A percentile compares a stretch with the other conserved stretches of the same genome.
These are phyloP conservation scores for Diplodia sapinea DNA, from an alignment of 2,329 filamentous ascomycete species.

Conservation along the genomic window DNA sequence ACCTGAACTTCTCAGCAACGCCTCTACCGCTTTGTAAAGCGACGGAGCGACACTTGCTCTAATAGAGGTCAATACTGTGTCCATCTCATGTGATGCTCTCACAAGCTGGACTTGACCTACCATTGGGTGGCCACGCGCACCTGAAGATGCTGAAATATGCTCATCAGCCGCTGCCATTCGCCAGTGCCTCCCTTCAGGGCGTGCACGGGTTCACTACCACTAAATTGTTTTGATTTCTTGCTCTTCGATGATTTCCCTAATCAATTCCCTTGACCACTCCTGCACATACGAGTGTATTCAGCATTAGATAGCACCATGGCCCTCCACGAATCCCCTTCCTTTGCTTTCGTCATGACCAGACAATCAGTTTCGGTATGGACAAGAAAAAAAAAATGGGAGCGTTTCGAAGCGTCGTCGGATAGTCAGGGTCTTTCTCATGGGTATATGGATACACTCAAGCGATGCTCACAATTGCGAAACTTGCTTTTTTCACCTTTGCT, in stretches of 20 bases:
- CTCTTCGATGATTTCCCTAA: constrained; percentile 7
- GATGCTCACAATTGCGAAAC: background rate
- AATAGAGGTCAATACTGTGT: background rate
- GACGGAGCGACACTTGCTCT: background rate
- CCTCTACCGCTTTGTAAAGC: background rate
- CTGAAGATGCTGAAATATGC: constrained; percentile 33
- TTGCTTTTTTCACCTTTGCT: constrained; percentile 2
- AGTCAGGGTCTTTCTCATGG: background rate
- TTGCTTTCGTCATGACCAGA: constrained; percentile 19
- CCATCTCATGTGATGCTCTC: background rate
- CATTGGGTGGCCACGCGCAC: background rate
- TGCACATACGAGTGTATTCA: background rate
- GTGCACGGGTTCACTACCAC: background rate
- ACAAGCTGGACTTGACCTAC: background rate
- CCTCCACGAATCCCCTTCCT: constrained; percentile 18
- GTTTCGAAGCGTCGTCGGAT: constrained; percentile 10
- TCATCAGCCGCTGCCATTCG: constrained; percentile 13
- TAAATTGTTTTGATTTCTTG: constrained; percentile 14
- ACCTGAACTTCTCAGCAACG: constrained; percentile 1
- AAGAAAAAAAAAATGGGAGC: constrained; percentile 3
- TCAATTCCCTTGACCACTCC: background rate
- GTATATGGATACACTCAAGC: background rate
- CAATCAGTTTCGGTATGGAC: constrained; percentile 10
- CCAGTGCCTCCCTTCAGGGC: background rate
- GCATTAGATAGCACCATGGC: constrained; percentile 2